Conservation (phyloP, 805 yeast species). For the Candida coleopterorum region DNA sequence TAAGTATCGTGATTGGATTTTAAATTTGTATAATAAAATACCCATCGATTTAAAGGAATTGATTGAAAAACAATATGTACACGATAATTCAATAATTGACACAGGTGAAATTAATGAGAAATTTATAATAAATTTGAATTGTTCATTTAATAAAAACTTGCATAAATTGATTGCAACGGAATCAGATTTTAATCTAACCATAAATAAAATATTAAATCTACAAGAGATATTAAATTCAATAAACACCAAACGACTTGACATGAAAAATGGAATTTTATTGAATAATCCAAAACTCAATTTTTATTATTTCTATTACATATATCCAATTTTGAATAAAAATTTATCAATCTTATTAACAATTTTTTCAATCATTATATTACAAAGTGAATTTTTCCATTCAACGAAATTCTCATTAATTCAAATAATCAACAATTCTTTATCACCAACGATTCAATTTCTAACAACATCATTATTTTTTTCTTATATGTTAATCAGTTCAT, state of each 20-base stretch:
- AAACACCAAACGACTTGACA: constrained; percentile 14
- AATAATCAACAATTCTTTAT: constrained; percentile 17
- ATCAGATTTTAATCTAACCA: constrained; percentile 50
- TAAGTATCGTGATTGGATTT: constrained; percentile 61
- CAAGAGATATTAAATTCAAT: constrained; percentile 54
- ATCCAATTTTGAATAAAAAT: constrained; percentile 44
- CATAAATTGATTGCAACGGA: constrained; percentile 51
- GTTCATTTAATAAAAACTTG: constrained; percentile 47
- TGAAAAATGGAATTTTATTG: constrained; percentile 19
- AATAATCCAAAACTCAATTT: constrained; percentile 39
- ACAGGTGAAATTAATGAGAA: constrained; percentile 33
- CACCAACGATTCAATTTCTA: constrained; percentile 29
- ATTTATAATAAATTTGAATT: constrained; percentile 48
- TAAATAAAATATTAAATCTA: constrained; percentile 44
- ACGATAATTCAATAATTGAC: constrained; percentile 17
- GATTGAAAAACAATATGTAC: constrained; percentile 27
- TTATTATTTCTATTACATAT: constrained; percentile 34
- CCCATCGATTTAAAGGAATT: constrained; percentile 34
- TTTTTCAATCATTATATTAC: constrained; percentile 52
- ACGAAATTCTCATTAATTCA: constrained; percentile 61
- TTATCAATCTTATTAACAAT: constrained; percentile 38
- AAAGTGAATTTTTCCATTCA: constrained; percentile 73
- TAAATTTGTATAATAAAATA: constrained; percentile 43
- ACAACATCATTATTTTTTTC: constrained; percentile 42
- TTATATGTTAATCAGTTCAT: constrained; percentile 66